Evolutionary conservation across 257 asterid species (phyloP).

Genomic region (Nicotiana undulata): DNA sequence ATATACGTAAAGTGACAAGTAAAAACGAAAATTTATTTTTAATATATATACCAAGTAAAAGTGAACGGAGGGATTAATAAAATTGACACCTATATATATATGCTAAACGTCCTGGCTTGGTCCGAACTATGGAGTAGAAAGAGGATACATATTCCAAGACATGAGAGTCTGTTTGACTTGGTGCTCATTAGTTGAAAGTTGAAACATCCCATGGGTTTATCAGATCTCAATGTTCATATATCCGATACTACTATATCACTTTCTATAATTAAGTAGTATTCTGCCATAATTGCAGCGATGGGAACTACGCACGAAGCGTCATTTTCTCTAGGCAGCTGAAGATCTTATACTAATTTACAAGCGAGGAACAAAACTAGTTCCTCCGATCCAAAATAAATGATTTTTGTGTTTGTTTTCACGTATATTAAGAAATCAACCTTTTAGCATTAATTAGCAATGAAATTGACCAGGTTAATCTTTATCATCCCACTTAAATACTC

Average conservation of each 20-base stretch:
- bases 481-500: too few relatives aligned
- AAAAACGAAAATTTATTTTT: too few relatives aligned
- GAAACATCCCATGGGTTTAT: not conserved
- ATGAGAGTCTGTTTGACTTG: not conserved
- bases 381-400: too few relatives aligned
- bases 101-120: not conserved
- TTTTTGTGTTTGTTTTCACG: too few relatives aligned
- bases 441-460: too few relatives aligned
- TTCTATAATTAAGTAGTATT: not conserved
- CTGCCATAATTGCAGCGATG: not conserved
- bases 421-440: too few relatives aligned
- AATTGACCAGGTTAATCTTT: too few relatives aligned
- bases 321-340: not conserved
- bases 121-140: not conserved
- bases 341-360: too few relatives aligned
- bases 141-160: not conserved
- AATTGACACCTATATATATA: too few relatives aligned
- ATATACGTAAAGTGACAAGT: too few relatives aligned
- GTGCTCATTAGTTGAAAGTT: not conserved
- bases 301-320: not conserved
- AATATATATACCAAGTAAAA: too few relatives aligned
- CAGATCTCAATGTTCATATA: conserved; percentile 1
- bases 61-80: not conserved
- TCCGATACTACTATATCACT: not conserved
- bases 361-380: too few relatives aligned